Evolutionary conservation across 2,329 filamentous ascomycete species (phyloP), one percentile per base, ranked within the genome.

Genomic region (Sporothrix luriei): DNA sequence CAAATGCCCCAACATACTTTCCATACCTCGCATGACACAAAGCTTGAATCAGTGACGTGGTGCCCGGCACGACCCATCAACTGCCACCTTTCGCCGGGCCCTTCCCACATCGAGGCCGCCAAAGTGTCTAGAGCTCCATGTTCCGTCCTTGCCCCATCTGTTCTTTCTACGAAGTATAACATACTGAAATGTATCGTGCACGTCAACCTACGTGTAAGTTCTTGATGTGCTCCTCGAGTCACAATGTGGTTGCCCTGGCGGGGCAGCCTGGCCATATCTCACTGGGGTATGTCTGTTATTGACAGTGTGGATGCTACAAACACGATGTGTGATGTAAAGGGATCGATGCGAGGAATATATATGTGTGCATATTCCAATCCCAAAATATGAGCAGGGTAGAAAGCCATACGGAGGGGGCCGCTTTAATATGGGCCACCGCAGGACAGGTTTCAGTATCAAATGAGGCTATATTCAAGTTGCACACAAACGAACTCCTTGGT

Each of bases 401-500:
- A 64, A 49, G 26, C 33, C 59, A 49, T 21, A 13, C 11, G 40
- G 62, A 65, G 62, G 24, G 43, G n/a, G 43, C 62, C 62, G 46
- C 62, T 65, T 65, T 26, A 46, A 51, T 65, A 51, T 48, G 24
- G 46, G 46, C 46, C 43, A 65, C 16, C 26, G 26, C 62, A 65
- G 29, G 64, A 54, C 64, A 29, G 64, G 64, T 66, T 66, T 66
- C 64, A 66, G 64, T 29, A 43, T 19, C 64, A 38, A 33, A 52
- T 66, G 48, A 66, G 64, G 64, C 64, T 66, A 66, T 54, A 52
- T 66, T 38, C 64, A 54, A 51, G n/a, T 52, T n/a, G 59, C 33
- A n/a, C 24, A 43, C 11, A 13, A 13, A 13, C 40, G 4, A 11
- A n/a, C 59, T 52, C 16, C 26, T 51, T 49, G 62, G 62, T 64